Evolutionary conservation across 2,329 filamentous ascomycete genomes (phyloP), one percentile per base, ranked within the genome.

Genomic region (Fonsecaea erecta): DNA sequence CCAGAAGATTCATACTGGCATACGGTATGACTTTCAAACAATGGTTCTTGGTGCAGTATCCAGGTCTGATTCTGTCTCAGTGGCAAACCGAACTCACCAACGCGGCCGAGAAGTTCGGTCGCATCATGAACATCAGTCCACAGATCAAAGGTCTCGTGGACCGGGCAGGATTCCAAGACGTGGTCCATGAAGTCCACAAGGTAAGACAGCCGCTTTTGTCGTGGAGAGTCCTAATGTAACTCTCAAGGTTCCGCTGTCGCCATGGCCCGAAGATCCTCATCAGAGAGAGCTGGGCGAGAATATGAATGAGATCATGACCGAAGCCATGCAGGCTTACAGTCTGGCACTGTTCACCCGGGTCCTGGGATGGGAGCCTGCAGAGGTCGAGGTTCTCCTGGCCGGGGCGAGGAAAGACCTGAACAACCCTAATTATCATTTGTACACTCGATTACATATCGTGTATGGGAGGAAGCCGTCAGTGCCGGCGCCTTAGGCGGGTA

Each of bases 301-400:
- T 64, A 73, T 73, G 48, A 64, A 70, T 16, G 30, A 72, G 9
- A 71, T 71, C n/a, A 74, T 73, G 58, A 69, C 74, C 16, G 75
- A 78, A 51, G 71, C 74, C 2, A 68, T 78, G 28, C 76, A 77
- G 65, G 75, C 77, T n/a, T 78, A 77, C 64, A 74, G 75, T 3
- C 69, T 79, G 14, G 77, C 76, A 3, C 71, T 78, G 9, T 78
- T 77, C 59, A 79, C 77, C 5, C 71, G 76, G 5, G 71, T 78
- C 1, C 67, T 78, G 11, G 77, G 76, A 1, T 75, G 72, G 66
- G 62, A 71, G 0, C 73, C 68, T 12, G 75, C 77, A 35, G 72
- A 77, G 14, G 73, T 80, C 3, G 72, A 78, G 60, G 68, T 77
- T 1, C 76, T 80, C 12, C 64, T 79, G 52, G 74, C 73, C 4